A percentile compares a stretch with the other conserved stretches of the same genome.
Conservation (phyloP, 495 filamentous ascomycete genomes). For the Penicillium alfredii region DNA sequence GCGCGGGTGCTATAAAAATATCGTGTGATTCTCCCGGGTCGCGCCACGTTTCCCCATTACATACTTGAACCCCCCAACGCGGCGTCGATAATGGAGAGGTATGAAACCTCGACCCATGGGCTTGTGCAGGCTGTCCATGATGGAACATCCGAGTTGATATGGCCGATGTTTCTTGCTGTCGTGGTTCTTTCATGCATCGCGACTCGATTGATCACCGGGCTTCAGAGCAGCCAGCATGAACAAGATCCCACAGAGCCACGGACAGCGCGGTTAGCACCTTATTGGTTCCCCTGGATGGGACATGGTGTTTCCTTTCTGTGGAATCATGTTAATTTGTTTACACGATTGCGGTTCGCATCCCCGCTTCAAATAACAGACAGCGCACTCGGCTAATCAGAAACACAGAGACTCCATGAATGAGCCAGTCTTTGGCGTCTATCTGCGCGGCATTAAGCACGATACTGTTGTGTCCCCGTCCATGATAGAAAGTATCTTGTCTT, state of each 20-base stretch:
- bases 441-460: conserved; percentile 45
- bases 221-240: conserved; percentile 26
- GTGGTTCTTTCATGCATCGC: conserved; percentile 28
- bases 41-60: too few species aligned
- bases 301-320: conserved; percentile 46
- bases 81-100: conserved; percentile 28
- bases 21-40: too few species aligned
- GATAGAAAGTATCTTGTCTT: conserved; percentile 37
- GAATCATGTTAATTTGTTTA: conserved; percentile 38
- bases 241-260: conserved; percentile 15
- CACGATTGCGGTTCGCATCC: conserved; percentile 34
- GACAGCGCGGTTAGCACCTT: conserved; percentile 42
- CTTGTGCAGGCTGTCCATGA: conserved; percentile 16
- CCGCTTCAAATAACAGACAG: conserved; percentile 2
- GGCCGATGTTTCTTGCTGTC: conserved; percentile 20
- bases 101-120: conserved; percentile 8
- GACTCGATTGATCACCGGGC: conserved; percentile 37
- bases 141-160: conserved; percentile 13
- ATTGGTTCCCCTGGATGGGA: conserved; percentile 55
- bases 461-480: conserved; percentile 48
- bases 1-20: conserved; percentile 2
- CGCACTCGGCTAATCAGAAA: conserved; percentile 12
- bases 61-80: too few species aligned
- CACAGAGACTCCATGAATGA: conserved; percentile 35
- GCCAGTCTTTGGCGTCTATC: conserved; percentile 47